These are phyloP conservation scores for Diospyros lotus DNA, from an alignment of 148 eudicot genomes.

Conservation along the genomic window DNA sequence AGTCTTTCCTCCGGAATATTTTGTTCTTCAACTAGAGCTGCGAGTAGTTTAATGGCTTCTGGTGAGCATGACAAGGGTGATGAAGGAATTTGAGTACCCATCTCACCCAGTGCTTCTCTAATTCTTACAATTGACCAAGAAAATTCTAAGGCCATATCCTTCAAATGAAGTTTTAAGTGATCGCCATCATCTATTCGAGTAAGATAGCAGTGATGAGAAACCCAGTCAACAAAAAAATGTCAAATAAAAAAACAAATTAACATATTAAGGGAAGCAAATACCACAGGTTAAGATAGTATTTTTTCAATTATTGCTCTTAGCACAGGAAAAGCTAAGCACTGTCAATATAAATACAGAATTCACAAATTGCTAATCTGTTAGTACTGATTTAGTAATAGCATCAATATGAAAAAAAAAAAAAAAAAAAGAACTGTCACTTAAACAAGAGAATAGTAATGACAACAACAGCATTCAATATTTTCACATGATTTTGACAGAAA, in stretches of 20 bases:
- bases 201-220: background rate
- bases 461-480: no score
- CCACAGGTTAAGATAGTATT: background rate
- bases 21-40: constrained; percentile 59
- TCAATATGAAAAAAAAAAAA: no score
- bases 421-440: no score
- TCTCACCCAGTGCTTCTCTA: constrained; percentile 47
- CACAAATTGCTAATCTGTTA: no score
- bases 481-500: no score
- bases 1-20: constrained; percentile 72
- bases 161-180: constrained; percentile 56
- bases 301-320: background rate
- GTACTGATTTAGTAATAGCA: no score
- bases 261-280: no score
- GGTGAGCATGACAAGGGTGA: constrained; percentile 64
- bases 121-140: constrained; percentile 75
- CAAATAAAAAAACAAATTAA: background rate
- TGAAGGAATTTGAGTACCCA: constrained; percentile 36
- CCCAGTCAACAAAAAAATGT: background rate
- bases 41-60: constrained; percentile 46
- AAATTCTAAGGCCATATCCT: constrained; percentile 74
- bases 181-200: constrained; percentile 42
- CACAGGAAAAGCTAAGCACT: background rate
- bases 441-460: no score
- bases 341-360: background rate